Evolutionary conservation across 1,284 basidiomycete genomes (phyloP), one percentile per base, ranked within the genome.

Genomic region (Rhodotorula sp.): DNA sequence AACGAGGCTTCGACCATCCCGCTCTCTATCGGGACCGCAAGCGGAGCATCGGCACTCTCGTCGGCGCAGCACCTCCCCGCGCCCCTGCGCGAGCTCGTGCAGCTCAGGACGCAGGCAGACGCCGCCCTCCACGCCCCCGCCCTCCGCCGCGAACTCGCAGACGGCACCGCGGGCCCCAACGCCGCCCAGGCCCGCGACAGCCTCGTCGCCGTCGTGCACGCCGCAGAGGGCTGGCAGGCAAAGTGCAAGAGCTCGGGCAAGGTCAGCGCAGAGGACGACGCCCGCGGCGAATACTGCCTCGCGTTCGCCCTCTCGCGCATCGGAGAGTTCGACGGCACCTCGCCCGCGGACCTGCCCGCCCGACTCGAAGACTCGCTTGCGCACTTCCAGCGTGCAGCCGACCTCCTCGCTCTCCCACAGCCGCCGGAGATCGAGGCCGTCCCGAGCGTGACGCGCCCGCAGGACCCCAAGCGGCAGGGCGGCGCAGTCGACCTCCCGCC

Each of bases 381-480:
- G 1, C 49, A 14, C 4, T 75, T 64, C 41, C 21, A 63, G 16
- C 46, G 21, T 7, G 73, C 74, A 0, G 73, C 63, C 27, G 42
- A 52, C n/a, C 68, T 77, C n/a, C 69, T 75, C 44, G 12, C 13
- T 23, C 55, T 75, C 23, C 69, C 73, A 2, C 21, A 57, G 0
- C 73, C 75, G 7, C 75, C 75, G 0, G 25, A 13, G 7, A 67
- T 76, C 56, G 71, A 71, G 7, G 21, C 49, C 2, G 64, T 70
- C 1, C 75, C 75, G 4, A 66, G 61, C 27, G 74, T 77, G 5
- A 73, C 75, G 14, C 64, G 75, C 8, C 75, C 75, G 25, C 56
- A 57, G 5, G 61, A 72, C 19, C 42, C 55, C 13, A 65, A 55
- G 50, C 61, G 63, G 10, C 62, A 61, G 13, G 17, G 50, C 17